Evolutionary conservation across 192 early-diverging fungal genomes (phyloP).

Genomic region (Coemansia sp.): DNA sequence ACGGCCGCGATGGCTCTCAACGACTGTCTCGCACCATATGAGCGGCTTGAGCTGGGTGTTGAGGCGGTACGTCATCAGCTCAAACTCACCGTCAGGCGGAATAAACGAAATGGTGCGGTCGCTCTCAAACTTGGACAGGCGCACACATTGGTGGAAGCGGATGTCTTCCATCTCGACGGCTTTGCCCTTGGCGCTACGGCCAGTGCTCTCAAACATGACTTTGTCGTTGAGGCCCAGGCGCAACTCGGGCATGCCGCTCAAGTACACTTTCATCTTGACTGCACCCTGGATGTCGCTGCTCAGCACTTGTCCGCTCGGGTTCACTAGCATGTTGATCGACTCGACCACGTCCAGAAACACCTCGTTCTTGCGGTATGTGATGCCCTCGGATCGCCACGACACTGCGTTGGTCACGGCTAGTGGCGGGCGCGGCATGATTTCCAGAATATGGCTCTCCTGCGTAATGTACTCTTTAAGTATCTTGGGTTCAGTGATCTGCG

Average conservation of each 20-base stretch:
- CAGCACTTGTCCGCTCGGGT: conserved; percentile 59
- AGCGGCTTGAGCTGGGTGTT: conserved; percentile 83
- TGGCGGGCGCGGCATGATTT: conserved; percentile 84
- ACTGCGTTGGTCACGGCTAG: conserved; percentile 76
- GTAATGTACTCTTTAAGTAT: conserved; percentile 94
- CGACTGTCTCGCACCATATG: conserved; percentile 78
- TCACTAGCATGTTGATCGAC: conserved; percentile 69
- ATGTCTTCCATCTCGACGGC: conserved; percentile 90
- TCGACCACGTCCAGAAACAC: conserved; percentile 75
- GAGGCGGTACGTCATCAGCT: conserved; percentile 86
- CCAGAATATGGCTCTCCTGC: conserved; percentile 94
- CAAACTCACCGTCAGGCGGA: conserved; percentile 89
- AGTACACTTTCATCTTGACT: conserved; percentile 82
- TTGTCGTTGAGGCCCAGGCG: conserved; percentile 86
- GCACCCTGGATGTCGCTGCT: conserved; percentile 76
- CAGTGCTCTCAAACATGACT: conserved; percentile 90
- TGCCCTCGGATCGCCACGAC: conserved; percentile 69
- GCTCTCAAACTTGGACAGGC: conserved; percentile 80
- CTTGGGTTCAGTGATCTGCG: conserved; percentile 86
- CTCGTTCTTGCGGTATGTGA: conserved; percentile 73
- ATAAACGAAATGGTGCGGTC: conserved; percentile 89
- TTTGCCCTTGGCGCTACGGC: conserved; percentile 65
- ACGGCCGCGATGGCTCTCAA: conserved; percentile 86
- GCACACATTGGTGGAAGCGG: conserved; percentile 88
- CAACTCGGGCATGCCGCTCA: conserved; percentile 84